Evolutionary conservation across 2,329 filamentous ascomycete genomes (phyloP).

Genomic region (Septoria linicola): DNA sequence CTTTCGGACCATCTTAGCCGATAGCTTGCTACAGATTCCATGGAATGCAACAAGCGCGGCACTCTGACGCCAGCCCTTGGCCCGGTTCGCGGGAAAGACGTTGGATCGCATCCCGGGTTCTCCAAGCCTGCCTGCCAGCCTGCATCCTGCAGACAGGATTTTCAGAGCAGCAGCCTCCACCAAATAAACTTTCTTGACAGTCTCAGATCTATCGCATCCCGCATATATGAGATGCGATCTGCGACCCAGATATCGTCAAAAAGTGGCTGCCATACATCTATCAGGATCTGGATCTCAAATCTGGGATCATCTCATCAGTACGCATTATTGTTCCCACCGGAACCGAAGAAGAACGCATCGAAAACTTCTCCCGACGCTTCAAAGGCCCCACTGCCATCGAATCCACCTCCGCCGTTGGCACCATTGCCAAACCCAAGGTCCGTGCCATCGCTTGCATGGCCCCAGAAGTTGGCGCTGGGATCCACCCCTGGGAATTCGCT

Average conservation of each 20-base stretch:
- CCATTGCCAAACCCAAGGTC: constrained; percentile 57
- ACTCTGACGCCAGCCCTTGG: not conserved
- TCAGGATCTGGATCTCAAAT: too few relatives aligned
- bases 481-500: constrained; percentile 50
- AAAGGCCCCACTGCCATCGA: constrained; percentile 47
- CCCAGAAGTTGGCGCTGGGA: constrained; percentile 38
- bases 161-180: too few relatives aligned
- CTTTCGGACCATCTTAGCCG: too few relatives aligned
- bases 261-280: too few relatives aligned
- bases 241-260: too few relatives aligned
- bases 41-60: not conserved
- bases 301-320: too few relatives aligned
- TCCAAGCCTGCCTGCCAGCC: too few relatives aligned
- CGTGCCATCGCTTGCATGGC: constrained; percentile 38
- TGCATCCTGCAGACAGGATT: too few relatives aligned
- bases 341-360: constrained; percentile 71
- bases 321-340: constrained; percentile 31
- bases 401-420: constrained; percentile 29
- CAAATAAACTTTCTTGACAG: too few relatives aligned
- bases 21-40: too few relatives aligned
- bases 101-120: not conserved
- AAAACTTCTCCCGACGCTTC: constrained; percentile 57
- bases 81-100: not conserved
- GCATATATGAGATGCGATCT: too few relatives aligned
- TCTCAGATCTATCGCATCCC: too few relatives aligned